Evolutionary conservation across 495 filamentous ascomycete genomes (phyloP), one percentile per base, ranked within the genome.

Genomic region (Chaetomium fimeti): DNA sequence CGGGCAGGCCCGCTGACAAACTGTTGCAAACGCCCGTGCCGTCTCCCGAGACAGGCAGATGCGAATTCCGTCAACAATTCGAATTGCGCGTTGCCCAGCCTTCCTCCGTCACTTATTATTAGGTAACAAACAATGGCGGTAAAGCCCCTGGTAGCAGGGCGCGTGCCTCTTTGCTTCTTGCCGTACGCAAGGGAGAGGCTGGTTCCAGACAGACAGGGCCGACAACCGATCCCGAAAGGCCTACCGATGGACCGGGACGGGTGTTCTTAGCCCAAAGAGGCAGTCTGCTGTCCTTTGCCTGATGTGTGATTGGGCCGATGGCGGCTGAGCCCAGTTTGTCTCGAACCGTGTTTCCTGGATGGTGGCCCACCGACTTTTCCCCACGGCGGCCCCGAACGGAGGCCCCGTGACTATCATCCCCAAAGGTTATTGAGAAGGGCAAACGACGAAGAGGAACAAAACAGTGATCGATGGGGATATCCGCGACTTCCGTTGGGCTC

Each of bases 171-270:
- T 38, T 60, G 51, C 42, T 47, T 24, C 27, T 43, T 66, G 53
- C 20, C 20, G 61, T 9, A 64, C 47, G 54, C 49, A 58, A 36
- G 47, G 43, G 55, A 61, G 47, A 22, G 38, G 32, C 29, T 55
- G 15, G 60, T 62, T 55, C 42, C 55, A 45, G 28, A 60, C 24
- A 28, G 28, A 18, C 51, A 45, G 57, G 57, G 22, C 60, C 54
- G 60, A 60, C 47, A 63, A 36, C 28, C 48, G 61, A 56, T 67
- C 65, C 60, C 65, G 65, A 66, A 56, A 29, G 40, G 55, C 22
- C 57, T 61, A 40, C 66, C 62, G 59, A 42, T 59, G 62, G 66
- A 65, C 65, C 62, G 66, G 66, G 66, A 68, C 62, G 59, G n/a
- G 62, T 18, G 24, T 27, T 56, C 57, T 68, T 65, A 62, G 56